These are phyloP conservation scores for Russula earlei DNA, from an alignment of 768 basidiomycete genomes.

Conservation along the genomic window DNA sequence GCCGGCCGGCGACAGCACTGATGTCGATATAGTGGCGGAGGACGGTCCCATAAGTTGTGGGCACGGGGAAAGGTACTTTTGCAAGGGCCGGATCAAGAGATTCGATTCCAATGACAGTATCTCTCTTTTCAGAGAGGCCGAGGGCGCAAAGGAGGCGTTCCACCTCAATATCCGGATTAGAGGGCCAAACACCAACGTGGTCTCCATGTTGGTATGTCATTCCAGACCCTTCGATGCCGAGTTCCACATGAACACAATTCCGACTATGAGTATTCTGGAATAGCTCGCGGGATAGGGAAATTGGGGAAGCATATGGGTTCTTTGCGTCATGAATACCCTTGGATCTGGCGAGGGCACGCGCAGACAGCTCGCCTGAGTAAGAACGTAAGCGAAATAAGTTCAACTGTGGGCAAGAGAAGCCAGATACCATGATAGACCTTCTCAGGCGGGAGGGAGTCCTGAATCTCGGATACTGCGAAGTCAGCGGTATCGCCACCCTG, in stretches of 20 bases:
- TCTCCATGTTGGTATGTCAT: constrained; percentile 99
- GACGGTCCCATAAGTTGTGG: constrained; percentile 88
- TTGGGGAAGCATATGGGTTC: constrained; percentile 89
- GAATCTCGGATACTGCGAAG: constrained; percentile 82
- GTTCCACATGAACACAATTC: constrained; percentile 92
- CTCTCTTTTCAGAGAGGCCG: constrained; percentile 72
- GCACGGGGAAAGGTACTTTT: constrained; percentile 97
- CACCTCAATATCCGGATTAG: constrained; percentile 88
- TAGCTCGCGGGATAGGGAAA: constrained; percentile 69
- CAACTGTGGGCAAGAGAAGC: not conserved
- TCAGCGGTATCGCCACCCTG: constrained; percentile 92
- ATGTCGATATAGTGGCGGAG: constrained; percentile 97
- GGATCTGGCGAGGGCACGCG: constrained; percentile 84
- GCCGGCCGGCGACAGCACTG: constrained; percentile 88
- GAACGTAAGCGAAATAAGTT: constrained; percentile 14
- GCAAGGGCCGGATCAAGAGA: constrained; percentile 97
- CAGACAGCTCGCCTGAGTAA: constrained; percentile 78
- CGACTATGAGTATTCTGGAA: constrained; percentile 66
- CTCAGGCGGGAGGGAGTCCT: constrained; percentile 53
- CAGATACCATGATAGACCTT: constrained; percentile 86
- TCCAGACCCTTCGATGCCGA: constrained; percentile 88
- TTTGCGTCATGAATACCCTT: constrained; percentile 97
- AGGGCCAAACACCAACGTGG: constrained; percentile 95
- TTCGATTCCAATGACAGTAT: constrained; percentile 82
- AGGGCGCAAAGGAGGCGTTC: constrained; percentile 80